Evolutionary conservation across 345 rosid genomes (phyloP).

Genomic region (Xanthoceras sorbifolium): DNA sequence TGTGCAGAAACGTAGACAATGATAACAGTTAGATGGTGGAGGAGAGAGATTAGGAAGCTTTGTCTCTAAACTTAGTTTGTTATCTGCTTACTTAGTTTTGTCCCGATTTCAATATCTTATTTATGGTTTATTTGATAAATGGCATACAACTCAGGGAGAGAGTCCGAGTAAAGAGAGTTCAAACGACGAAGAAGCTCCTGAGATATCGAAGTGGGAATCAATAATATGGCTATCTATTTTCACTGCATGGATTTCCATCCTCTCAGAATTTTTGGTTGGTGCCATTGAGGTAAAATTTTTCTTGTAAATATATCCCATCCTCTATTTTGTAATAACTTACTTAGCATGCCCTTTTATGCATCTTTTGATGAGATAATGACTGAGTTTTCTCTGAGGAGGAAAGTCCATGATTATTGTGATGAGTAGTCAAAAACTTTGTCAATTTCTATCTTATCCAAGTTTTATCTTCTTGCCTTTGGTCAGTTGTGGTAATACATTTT

Average conservation of each 20-base stretch:
- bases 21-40: not conserved
- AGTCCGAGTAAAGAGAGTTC: constrained; percentile 14
- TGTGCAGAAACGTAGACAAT: not conserved
- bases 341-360: not conserved
- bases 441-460: too few relatives aligned
- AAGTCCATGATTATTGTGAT: not conserved
- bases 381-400: not conserved
- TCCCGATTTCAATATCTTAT: not conserved
- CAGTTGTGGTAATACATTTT: too few relatives aligned
- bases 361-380: not conserved
- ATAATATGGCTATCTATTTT: constrained; percentile 44
- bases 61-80: not conserved
- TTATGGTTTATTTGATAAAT: not conserved
- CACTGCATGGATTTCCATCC: constrained; percentile 45
- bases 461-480: too few relatives aligned
- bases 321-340: not conserved
- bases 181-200: constrained; percentile 42
- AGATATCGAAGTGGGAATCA: constrained; percentile 46
- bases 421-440: not conserved
- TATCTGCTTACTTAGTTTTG: not conserved
- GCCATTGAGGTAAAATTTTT: constrained; percentile 46
- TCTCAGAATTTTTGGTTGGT: constrained; percentile 50
- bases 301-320: not conserved
- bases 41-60: not conserved
- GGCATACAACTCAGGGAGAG: constrained; percentile 28